Conservation (phyloP, 345 rosid species). For the sweet orange (Citrus sinensis) region DVS_A1.0 CM039164.1:5393501-5394000, state of each 20-base stretch:
- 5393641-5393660: neutral
- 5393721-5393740: neutral
- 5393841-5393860: neutral
- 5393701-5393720: neutral
- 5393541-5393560: neutral
- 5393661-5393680: neutral
- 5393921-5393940: neutral
- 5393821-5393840: neutral
- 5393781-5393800: neutral
- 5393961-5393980: neutral
- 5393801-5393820: neutral
- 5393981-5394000: neutral
- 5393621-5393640: too few species aligned
- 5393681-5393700: neutral
- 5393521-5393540: neutral
- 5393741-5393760: neutral
- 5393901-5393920: neutral
- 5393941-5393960: neutral
- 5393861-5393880: fast-evolving
- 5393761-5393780: neutral
- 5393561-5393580: neutral
- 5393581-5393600: neutral
- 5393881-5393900: neutral
- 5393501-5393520: neutral
- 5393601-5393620: neutral